Conservation (phyloP, 768 basidiomycete species). For the Clitopilus hobsonii region DNA sequence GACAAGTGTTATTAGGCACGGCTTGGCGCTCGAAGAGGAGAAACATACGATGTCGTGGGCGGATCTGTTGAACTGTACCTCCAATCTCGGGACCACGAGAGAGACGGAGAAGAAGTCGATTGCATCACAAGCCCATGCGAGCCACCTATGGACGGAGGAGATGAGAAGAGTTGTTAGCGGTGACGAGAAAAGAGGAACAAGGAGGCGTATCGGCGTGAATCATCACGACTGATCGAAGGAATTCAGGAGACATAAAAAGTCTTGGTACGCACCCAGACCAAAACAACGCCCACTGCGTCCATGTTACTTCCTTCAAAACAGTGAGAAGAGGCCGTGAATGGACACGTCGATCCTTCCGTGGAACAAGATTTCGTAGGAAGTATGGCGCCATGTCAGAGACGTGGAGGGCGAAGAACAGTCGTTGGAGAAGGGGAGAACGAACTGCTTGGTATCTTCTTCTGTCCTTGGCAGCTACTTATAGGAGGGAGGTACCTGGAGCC, state of each 20-base stretch:
- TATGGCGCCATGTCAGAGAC: slow-evolving; percentile 37
- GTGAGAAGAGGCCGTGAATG: slow-evolving; percentile 35
- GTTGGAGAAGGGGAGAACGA: neutral
- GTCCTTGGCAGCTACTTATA: neutral
- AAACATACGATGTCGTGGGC: slow-evolving; percentile 36
- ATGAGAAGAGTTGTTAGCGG: neutral
- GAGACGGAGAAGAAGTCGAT: slow-evolving; percentile 84
- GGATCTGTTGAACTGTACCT: slow-evolving; percentile 39
- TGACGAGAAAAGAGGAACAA: neutral
- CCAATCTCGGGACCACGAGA: slow-evolving; percentile 45
- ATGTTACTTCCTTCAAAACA: slow-evolving; percentile 40
- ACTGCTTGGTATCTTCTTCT: neutral
- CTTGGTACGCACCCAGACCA: slow-evolving; percentile 51
- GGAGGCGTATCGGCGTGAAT: neutral
- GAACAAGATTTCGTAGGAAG: slow-evolving; percentile 43
- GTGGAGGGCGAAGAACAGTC: neutral
- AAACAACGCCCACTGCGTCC: slow-evolving; percentile 55
- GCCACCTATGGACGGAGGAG: slow-evolving; percentile 45
- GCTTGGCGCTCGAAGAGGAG: neutral
- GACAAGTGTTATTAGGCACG: slow-evolving; percentile 2
- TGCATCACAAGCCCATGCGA: slow-evolving; percentile 85
- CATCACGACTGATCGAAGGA: neutral
- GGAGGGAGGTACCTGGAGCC: neutral
- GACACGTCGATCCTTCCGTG: slow-evolving; percentile 36
- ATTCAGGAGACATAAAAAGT: slow-evolving; percentile 4